Evolutionary conservation across 345 rosid species (phyloP).

Genomic region (Sisymbrium altissimum): DNA sequence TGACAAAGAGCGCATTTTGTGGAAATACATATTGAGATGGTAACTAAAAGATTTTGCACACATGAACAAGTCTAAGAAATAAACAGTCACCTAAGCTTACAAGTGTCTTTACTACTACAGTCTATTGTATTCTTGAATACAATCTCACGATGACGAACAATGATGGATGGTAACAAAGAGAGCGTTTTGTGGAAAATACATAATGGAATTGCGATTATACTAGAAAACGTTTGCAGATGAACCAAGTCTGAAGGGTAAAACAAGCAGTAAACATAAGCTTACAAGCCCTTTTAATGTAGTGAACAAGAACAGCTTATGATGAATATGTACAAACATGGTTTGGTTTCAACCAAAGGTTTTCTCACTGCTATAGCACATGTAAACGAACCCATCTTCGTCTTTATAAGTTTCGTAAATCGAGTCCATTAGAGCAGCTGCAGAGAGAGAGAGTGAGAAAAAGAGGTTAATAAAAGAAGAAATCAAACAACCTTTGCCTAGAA

Average conservation of each 20-base stretch:
- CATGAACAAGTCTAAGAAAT: no score
- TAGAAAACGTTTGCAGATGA: conserved; percentile 1
- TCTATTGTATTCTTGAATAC: neutral
- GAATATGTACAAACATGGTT: neutral
- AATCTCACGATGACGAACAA: neutral
- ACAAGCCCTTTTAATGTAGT: conserved; percentile 9
- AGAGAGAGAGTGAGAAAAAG: neutral
- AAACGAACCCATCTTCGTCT: conserved; percentile 87
- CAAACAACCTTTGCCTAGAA: neutral
- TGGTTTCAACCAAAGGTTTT: conserved; percentile 25
- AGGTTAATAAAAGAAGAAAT: neutral
- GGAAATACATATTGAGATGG: no score
- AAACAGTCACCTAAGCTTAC: no score
- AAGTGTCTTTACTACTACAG: no score
- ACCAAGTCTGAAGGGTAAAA: neutral
- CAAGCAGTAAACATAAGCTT: conserved; percentile 11
- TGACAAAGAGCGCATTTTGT: no score
- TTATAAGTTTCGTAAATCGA: conserved; percentile 63
- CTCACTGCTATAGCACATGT: conserved; percentile 42
- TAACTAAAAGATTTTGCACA: no score
- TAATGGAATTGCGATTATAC: neutral
- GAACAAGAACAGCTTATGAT: neutral
- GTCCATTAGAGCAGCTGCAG: conserved; percentile 68
- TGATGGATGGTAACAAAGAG: neutral
- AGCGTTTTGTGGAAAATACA: neutral